These are phyloP conservation scores for Tilletia setariae DNA, from an alignment of 1,284 basidiomycete genomes.

Conservation along the genomic window DNA sequence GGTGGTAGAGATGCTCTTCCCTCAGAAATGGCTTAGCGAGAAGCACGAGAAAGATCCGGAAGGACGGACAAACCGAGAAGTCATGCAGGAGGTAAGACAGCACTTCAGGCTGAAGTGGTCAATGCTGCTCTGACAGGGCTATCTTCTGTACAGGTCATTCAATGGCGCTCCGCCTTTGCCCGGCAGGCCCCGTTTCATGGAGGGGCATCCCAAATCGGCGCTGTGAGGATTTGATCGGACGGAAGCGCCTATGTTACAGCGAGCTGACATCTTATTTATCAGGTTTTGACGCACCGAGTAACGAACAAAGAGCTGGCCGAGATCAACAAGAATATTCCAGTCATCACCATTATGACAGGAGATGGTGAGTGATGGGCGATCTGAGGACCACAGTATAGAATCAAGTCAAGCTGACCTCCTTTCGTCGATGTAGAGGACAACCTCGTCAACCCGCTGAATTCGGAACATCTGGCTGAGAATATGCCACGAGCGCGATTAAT, in stretches of 20 bases:
- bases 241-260: neutral
- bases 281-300: constrained; percentile 65
- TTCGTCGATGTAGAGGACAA: constrained; percentile 59
- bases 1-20: constrained; percentile 13
- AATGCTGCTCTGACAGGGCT: neutral
- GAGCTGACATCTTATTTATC: neutral
- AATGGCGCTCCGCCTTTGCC: constrained; percentile 6
- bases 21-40: constrained; percentile 11
- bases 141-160: neutral
- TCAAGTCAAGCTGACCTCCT: neutral
- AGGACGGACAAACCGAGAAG: constrained; percentile 6
- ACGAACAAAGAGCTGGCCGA: constrained; percentile 59
- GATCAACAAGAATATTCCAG: constrained; percentile 58
- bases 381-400: neutral
- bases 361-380: constrained; percentile 54
- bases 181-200: constrained; percentile 10
- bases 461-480: constrained; percentile 61
- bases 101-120: neutral
- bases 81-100: neutral
- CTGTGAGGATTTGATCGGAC: neutral
- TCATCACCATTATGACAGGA: constrained; percentile 69
- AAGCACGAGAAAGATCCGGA: neutral
- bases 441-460: constrained; percentile 65
- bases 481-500: constrained; percentile 71
- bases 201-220: constrained; percentile 6